Conservation (phyloP, 2,329 filamentous ascomycete species). For the Botrytis galanthina region DNA sequence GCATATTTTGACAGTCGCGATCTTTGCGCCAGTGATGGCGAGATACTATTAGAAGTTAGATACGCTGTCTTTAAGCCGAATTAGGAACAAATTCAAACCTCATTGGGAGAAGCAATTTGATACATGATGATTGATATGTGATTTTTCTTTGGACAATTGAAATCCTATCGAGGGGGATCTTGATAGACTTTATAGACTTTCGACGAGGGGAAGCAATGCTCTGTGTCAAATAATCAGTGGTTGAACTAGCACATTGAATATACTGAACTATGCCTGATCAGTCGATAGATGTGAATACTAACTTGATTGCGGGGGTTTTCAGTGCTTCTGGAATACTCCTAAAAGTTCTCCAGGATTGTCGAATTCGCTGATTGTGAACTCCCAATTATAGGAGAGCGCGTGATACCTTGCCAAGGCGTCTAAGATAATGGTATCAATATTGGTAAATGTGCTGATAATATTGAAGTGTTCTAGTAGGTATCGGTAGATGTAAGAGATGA, state of each 20-base stretch:
- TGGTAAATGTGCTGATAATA: neutral
- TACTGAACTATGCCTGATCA: neutral
- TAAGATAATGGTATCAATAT: neutral
- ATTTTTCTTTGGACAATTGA: neutral
- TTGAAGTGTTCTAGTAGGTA: neutral
- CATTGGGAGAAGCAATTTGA: constrained; percentile 7
- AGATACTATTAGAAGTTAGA: constrained; percentile 80
- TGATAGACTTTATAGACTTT: neutral
- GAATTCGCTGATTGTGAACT: too few species aligned
- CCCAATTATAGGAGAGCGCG: neutral
- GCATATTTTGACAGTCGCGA: constrained; percentile 71
- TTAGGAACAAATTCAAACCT: neutral
- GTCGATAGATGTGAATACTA: neutral
- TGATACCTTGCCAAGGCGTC: neutral
- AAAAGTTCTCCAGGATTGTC: neutral
- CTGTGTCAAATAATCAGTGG: neutral
- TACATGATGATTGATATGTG: neutral
- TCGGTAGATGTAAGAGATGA: neutral
- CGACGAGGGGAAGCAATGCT: too few species aligned
- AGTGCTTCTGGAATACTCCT: neutral
- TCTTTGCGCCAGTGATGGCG: constrained; percentile 77
- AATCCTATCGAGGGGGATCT: neutral
- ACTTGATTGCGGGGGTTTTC: neutral
- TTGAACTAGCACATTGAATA: neutral
- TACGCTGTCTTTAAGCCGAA: constrained; percentile 41